A percentile compares a stretch with the other conserved stretches of the same genome.
These are phyloP conservation scores for Fusarium brevicatenulatum DNA, from an alignment of 2,329 filamentous ascomycete genomes.

Conservation along the genomic window DNA sequence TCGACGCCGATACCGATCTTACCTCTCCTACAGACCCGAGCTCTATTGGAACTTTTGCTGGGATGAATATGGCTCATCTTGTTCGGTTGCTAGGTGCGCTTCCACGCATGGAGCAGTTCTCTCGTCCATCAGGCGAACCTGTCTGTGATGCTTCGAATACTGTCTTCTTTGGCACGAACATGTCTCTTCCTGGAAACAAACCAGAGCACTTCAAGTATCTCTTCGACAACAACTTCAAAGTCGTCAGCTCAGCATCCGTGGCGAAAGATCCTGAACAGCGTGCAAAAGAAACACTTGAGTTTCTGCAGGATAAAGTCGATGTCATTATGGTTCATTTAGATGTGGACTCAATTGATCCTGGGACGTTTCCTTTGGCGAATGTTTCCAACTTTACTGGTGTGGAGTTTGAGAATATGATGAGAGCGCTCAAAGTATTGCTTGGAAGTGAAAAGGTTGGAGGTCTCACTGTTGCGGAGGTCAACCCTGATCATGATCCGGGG, in stretches of 20 bases:
- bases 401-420: constrained; percentile 35
- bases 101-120: constrained; percentile 30
- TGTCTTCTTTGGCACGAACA: constrained; percentile 37
- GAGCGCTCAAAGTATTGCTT: constrained; percentile 15
- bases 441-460: constrained; percentile 14
- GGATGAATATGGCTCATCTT: constrained; percentile 39
- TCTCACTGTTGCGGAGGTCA: constrained; percentile 34
- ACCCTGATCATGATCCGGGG: constrained; percentile 35
- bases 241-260: constrained; percentile 29
- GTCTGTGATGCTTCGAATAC: constrained; percentile 33
- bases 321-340: constrained; percentile 38
- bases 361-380: constrained; percentile 34
- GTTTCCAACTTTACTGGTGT: constrained; percentile 36
- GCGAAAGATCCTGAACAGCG: constrained; percentile 17
- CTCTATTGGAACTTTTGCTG: constrained; percentile 34
- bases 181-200: constrained; percentile 34
- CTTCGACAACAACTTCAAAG: constrained; percentile 35
- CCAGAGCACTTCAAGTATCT: constrained; percentile 36
- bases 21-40: constrained; percentile 26
- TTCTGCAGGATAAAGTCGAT: constrained; percentile 27
- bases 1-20: constrained; percentile 38
- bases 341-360: constrained; percentile 36
- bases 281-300: constrained; percentile 20
- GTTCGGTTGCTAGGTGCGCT: constrained; percentile 16
- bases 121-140: constrained; percentile 20